Base-by-base conservation (phyloP, 352 stramenopile species). In the Globisporangium paddicum region DNA sequence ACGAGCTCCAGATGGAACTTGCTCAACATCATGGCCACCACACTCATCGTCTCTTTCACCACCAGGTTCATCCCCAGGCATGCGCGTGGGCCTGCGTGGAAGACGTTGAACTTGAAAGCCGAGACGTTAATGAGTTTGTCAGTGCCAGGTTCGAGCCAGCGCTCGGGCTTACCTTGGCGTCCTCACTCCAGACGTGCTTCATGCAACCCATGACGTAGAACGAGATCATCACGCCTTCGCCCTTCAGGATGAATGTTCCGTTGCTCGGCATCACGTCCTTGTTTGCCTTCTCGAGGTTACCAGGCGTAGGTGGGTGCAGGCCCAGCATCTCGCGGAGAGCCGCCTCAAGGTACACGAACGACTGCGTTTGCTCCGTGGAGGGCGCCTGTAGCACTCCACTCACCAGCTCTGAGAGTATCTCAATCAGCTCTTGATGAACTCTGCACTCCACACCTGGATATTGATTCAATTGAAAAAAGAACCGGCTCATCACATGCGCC, bases 51-150 rank as follows among this genome's bases (percentile, higher is more conserved):
- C 71, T 96, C 80, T 1, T 93, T 61, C 67, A 95, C 82, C 18
- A 87, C 87, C 0, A 96, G 64, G 23, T 78, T 77, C 53, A 73
- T 82, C 19, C 88, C 88, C 1, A 95, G 62, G 52, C 88, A 96
- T 28, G 69, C 46, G 26, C 86, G 73, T 9, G 77, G 79, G 0
- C 87, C 86, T 19, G 72, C 78, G 58, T 90, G 79, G 63, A 96
- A 96, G 5, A 73, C 58, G 11, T 68, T 55, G 60, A 90, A 95
- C 58, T 93, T 63, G 66, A 73, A 93, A 5, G 75, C 19, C 9
- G 77, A 86, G 3, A 79, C 63, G 1, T 32, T 38, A 13, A 68
- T 51, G 2, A 80, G 21, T 40, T 74, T 77, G 0, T 65, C 67
- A 0, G 70, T 75, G 2, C 41, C n/a, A 4, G 60, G 13, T 35